Conservation (phyloP, 1,284 basidiomycete genomes). For the Trametes sp. region DNA sequence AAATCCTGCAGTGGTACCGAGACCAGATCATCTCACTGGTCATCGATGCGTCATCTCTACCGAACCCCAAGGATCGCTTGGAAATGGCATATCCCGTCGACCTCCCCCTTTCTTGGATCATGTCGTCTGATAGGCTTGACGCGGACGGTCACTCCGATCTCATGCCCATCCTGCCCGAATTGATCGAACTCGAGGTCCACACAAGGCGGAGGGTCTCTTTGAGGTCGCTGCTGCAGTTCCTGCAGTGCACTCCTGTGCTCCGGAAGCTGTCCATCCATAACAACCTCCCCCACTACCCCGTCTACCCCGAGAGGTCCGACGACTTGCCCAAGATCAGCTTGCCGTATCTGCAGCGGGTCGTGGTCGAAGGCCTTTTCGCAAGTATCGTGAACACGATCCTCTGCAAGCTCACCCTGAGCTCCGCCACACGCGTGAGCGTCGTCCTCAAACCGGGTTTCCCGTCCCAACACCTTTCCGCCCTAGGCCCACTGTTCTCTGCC, state of each 20-base stretch:
- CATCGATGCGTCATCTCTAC: constrained; percentile 11
- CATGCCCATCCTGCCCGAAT: neutral
- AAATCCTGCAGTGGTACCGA: constrained; percentile 7
- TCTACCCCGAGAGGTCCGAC: constrained; percentile 2
- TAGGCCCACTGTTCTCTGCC: constrained; percentile 1
- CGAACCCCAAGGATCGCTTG: neutral
- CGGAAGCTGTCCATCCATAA: constrained; percentile 8
- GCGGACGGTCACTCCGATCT: neutral
- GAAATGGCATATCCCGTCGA: neutral
- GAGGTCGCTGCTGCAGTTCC: constrained; percentile 11
- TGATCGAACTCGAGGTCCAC: constrained; percentile 11
- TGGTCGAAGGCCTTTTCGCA: constrained; percentile 17
- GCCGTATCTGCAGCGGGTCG: constrained; percentile 12
- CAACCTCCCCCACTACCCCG: neutral
- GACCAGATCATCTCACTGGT: constrained; percentile 13
- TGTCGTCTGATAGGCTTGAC: neutral
- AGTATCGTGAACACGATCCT: constrained; percentile 6
- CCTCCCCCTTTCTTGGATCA: constrained; percentile 11
- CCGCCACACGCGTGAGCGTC: constrained; percentile 8
- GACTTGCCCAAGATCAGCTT: constrained; percentile 10
- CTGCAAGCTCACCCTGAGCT: constrained; percentile 9
- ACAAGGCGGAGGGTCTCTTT: constrained; percentile 14
- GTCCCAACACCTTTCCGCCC: constrained; percentile 3
- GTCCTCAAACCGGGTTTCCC: constrained; percentile 6
- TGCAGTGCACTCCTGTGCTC: constrained; percentile 18